Percentiles rank a stretch among this genome's conserved stretches.
Conservation (phyloP, 176 grass and related monocot genomes). For the Ampelocalamus luodianensis region DNA sequence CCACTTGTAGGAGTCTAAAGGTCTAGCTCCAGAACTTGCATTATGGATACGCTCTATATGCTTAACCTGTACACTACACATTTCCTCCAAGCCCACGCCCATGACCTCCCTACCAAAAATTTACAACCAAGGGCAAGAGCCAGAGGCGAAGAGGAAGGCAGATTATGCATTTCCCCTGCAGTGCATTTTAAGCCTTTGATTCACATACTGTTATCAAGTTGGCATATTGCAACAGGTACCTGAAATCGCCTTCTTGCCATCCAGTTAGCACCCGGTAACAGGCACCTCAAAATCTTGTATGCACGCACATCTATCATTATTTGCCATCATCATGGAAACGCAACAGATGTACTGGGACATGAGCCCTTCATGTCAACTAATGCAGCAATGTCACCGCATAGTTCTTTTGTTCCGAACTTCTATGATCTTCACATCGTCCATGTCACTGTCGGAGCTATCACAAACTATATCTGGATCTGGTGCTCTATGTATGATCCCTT, state of each 20-base stretch:
- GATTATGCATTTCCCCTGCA: background rate
- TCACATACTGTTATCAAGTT: background rate
- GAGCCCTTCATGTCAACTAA: constrained; percentile 19
- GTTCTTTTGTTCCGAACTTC: background rate
- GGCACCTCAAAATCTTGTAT: background rate
- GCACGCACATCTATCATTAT: background rate
- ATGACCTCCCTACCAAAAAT: constrained; percentile 27
- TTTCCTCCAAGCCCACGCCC: background rate
- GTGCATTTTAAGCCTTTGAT: background rate
- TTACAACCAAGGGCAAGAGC: background rate
- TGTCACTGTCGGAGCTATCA: constrained; percentile 45
- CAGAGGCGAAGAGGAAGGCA: background rate
- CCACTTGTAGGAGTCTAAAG: background rate
- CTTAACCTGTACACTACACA: constrained; percentile 54
- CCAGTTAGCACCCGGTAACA: background rate
- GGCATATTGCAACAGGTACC: background rate
- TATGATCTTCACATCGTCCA: background rate
- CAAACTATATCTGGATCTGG: background rate
- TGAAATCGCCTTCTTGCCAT: background rate
- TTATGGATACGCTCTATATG: constrained; percentile 22
- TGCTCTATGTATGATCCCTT: background rate
- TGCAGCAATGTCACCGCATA: fast-evolving
- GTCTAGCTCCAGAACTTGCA: background rate
- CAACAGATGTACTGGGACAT: background rate
- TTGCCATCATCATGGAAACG: background rate